Conservation (phyloP, 164 flowering plant species). For the Sedum album region DNA sequence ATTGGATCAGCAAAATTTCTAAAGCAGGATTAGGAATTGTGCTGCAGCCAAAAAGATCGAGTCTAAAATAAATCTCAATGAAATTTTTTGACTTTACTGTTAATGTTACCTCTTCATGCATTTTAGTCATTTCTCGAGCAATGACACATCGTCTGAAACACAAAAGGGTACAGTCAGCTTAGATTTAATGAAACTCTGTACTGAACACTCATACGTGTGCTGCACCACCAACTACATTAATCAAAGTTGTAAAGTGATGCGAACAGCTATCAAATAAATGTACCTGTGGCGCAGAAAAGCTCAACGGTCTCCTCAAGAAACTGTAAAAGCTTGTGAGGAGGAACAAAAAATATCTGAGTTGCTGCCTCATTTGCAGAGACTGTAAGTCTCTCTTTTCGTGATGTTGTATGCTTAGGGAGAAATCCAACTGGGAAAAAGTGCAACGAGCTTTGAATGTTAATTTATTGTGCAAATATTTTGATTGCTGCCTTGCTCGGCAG, state of each 20-base stretch:
- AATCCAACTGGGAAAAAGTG: slow-evolving; percentile 60
- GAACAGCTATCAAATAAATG: background rate
- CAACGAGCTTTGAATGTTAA: background rate
- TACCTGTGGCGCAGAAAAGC: slow-evolving; percentile 59
- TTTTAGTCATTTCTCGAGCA: slow-evolving; percentile 87
- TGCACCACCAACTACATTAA: no score
- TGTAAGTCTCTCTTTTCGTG: slow-evolving; percentile 63
- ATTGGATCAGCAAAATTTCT: background rate
- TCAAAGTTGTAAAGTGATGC: background rate
- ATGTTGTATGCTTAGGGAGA: slow-evolving; percentile 67
- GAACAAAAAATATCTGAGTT: slow-evolving; percentile 91
- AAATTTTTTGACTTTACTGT: background rate
- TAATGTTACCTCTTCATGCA: slow-evolving; percentile 77
- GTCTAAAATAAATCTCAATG: no score
- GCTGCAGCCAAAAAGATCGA: no score
- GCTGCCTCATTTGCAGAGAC: slow-evolving; percentile 58
- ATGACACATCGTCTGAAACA: slow-evolving; percentile 75
- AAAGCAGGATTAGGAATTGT: background rate
- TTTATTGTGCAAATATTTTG: background rate
- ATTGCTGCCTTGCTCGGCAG: background rate
- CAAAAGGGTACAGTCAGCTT: background rate
- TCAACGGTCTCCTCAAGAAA: slow-evolving; percentile 69
- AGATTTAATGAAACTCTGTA: background rate
- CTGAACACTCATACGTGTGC: no score
- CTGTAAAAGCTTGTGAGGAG: slow-evolving; percentile 81